Percentiles rank a stretch among this genome's conserved stretches.
These are phyloP conservation scores for Talaromyces trachyspermus DNA, from an alignment of 495 filamentous ascomycete genomes.

Conservation along the genomic window DNA sequence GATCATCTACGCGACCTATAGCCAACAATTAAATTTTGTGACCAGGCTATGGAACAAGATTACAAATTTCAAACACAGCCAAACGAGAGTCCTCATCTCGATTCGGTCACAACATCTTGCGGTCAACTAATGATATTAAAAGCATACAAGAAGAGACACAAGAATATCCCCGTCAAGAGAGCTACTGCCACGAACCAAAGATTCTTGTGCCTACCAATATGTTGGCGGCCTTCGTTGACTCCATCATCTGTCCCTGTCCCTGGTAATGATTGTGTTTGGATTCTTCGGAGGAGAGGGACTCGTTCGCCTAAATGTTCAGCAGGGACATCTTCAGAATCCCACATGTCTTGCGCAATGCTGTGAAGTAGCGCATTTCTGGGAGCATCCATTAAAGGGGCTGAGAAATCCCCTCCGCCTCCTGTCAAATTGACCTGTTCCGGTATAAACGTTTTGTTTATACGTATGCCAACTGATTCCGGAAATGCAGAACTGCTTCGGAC, in stretches of 20 bases:
- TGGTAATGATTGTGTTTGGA: background rate
- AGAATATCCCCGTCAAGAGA: slow-evolving; percentile 23
- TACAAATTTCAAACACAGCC: too few species aligned
- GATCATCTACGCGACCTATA: too few species aligned
- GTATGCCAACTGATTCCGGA: background rate
- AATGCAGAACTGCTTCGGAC: slow-evolving; percentile 6
- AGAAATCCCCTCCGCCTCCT: background rate
- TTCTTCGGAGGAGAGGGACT: background rate
- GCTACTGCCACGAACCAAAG: slow-evolving; percentile 24
- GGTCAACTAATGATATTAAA: slow-evolving; percentile 25
- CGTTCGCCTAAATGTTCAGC: background rate
- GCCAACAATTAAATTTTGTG: too few species aligned
- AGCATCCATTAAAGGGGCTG: background rate
- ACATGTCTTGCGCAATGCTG: background rate
- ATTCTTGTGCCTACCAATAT: slow-evolving; percentile 24
- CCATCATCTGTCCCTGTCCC: background rate
- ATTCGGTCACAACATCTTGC: slow-evolving; percentile 13
- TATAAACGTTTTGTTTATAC: background rate
- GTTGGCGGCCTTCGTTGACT: background rate
- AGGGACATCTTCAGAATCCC: background rate
- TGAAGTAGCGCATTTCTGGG: background rate
- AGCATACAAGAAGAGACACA: slow-evolving; percentile 27
- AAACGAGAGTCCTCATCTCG: too few species aligned
- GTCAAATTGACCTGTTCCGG: background rate
- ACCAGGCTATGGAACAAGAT: too few species aligned